Conservation (phyloP, 2,329 filamentous ascomycete species). For the Xylaria sp. region DNA sequence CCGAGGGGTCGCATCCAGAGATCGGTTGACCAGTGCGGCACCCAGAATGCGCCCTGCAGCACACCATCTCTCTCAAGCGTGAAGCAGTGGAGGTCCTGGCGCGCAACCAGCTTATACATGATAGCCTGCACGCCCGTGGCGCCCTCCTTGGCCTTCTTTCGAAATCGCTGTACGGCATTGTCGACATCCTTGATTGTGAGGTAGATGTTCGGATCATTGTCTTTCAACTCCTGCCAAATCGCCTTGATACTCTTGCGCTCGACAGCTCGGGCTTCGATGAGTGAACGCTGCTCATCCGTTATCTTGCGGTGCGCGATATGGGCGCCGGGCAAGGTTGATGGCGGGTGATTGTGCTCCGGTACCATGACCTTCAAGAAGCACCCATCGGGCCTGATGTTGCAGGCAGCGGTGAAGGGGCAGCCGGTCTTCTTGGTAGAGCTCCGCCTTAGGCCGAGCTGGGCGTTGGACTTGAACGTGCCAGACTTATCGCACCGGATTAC, state of each 20-base stretch:
- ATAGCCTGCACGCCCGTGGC: conserved; percentile 47
- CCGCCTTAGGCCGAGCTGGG: conserved; percentile 41
- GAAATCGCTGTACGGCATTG: conserved; percentile 46
- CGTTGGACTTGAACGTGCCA: conserved; percentile 43
- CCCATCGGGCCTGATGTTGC: conserved; percentile 43
- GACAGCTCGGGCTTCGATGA: conserved; percentile 43
- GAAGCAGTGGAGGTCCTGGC: conserved; percentile 46
- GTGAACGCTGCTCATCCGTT: conserved; percentile 44
- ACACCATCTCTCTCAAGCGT: conserved; percentile 41
- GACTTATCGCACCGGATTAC: conserved; percentile 46
- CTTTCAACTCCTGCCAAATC: conserved; percentile 43
- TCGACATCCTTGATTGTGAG: conserved; percentile 45
- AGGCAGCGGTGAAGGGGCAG: conserved; percentile 45
- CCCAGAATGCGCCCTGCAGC: conserved; percentile 47
- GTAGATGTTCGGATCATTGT: conserved; percentile 39
- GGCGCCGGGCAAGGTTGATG: conserved; percentile 41
- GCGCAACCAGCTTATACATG: conserved; percentile 43
- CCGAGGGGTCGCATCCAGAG: conserved; percentile 44
- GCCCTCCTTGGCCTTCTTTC: conserved; percentile 45
- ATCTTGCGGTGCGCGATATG: conserved; percentile 45
- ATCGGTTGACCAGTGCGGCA: conserved; percentile 44
- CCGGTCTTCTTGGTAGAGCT: conserved; percentile 46
- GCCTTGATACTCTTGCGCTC: conserved; percentile 43
- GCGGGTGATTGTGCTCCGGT: conserved; percentile 45
- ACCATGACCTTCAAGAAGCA: conserved; percentile 43